Conservation (phyloP, 129 eudicot species). For the Ambrosia trifida region DNA sequence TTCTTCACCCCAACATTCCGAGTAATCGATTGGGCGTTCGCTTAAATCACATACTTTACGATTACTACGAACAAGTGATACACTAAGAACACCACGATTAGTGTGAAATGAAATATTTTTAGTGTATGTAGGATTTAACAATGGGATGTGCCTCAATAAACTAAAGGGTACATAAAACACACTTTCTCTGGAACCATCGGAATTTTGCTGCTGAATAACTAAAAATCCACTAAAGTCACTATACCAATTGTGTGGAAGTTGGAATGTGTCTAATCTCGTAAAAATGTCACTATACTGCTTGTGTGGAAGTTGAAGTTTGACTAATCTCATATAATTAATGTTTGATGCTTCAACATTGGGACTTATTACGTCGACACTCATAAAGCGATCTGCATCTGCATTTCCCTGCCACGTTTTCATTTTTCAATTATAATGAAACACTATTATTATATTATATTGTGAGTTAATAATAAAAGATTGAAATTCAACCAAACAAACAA, state of each 20-base stretch:
- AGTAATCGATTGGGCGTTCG: not conserved
- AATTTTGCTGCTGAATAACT: not conserved
- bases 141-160: constrained; percentile 10
- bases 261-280: too few relatives aligned
- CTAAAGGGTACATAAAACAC: constrained; percentile 4
- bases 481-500: not conserved
- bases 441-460: not conserved
- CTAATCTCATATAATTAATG: not conserved
- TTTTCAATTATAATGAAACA: not conserved
- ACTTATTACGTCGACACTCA: not conserved
- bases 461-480: too few relatives aligned
- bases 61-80: not conserved
- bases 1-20: constrained; percentile 9
- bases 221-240: not conserved
- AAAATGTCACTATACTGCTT: too few relatives aligned
- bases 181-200: too few relatives aligned
- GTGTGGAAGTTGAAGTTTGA: constrained; percentile 13
- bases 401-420: not conserved
- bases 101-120: not conserved
- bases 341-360: too few relatives aligned
- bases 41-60: not conserved
- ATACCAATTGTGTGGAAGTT: not conserved
- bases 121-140: not conserved
- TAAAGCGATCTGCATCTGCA: not conserved
- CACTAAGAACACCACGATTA: too few relatives aligned